Percentiles rank a stretch among this genome's conserved stretches.
phyloP scores from a whole-genome alignment of 441 rosid genomes.

The Aquilaria agallochum region DNA sequence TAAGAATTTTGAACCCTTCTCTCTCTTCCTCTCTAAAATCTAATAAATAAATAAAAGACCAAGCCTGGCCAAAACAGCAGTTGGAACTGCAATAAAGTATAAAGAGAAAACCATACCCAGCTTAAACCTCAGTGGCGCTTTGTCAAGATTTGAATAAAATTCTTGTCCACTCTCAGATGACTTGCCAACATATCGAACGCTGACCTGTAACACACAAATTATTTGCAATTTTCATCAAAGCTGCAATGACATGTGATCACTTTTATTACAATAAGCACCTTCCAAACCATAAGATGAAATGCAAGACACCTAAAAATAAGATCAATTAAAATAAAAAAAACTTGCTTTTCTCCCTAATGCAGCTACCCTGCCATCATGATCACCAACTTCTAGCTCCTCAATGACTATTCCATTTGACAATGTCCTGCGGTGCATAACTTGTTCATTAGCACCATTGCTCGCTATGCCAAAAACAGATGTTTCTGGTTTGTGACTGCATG shows the following conservation, averaged over 20 bases:
- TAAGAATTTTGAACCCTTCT: not conserved
- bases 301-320: not conserved
- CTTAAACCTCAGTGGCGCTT: conserved; percentile 34
- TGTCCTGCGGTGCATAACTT: conserved; percentile 15
- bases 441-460: conserved; percentile 8
- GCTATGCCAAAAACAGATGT: conserved; percentile 3
- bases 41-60: conserved; percentile 24
- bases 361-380: conserved; percentile 40
- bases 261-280: no score
- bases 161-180: conserved; percentile 38
- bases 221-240: not conserved
- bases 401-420: conserved; percentile 37
- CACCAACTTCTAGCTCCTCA: conserved; percentile 41
- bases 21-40: not conserved
- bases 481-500: conserved; percentile 2
- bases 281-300: not conserved
- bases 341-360: conserved; percentile 44
- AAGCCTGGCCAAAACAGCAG: conserved; percentile 32
- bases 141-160: conserved; percentile 33
- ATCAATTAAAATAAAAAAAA: not conserved
- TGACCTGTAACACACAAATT: conserved; percentile 31
- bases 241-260: not conserved
- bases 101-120: conserved; percentile 30
- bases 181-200: conserved; percentile 40
- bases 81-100: conserved; percentile 4